Percentiles rank a stretch among this genome's conserved stretches.
These are phyloP conservation scores for Tricholoma terreum DNA, from an alignment of 768 basidiomycete genomes.

Conservation along the genomic window DNA sequence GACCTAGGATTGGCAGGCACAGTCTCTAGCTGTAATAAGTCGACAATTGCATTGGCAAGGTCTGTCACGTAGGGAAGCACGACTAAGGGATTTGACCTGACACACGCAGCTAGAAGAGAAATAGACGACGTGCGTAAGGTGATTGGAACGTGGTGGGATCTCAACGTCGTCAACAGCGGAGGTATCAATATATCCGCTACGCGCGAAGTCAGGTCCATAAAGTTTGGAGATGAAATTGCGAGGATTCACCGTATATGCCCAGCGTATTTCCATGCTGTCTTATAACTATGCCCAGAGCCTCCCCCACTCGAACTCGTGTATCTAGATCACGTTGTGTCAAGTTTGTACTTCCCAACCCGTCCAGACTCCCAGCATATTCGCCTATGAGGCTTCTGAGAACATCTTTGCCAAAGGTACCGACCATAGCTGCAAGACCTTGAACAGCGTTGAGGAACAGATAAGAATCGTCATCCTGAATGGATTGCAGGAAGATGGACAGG, in stretches of 20 bases:
- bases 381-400: conserved; percentile 65
- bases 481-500: conserved; percentile 81
- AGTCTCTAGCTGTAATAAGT: conserved; percentile 69
- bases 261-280: conserved; percentile 69
- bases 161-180: conserved; percentile 60
- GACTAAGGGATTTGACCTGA: conserved; percentile 59
- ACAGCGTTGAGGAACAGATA: conserved; percentile 93
- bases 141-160: conserved; percentile 60
- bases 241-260: conserved; percentile 59
- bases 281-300: conserved; percentile 79
- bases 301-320: conserved; percentile 71
- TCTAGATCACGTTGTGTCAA: conserved; percentile 68
- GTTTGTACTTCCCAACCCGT: conserved; percentile 44
- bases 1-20: conserved; percentile 26
- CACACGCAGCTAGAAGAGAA: conserved; percentile 70
- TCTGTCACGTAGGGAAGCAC: conserved; percentile 61
- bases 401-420: conserved; percentile 70
- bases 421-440: conserved; percentile 86
- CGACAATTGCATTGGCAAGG: conserved; percentile 65
- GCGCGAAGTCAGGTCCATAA: conserved; percentile 4
- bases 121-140: conserved; percentile 61
- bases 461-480: conserved; percentile 89
- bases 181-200: conserved; percentile 73
- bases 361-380: conserved; percentile 56
- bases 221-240: neutral